Base-by-base conservation (phyloP, 129 eudicot species). In the Centaurea solstitialis region DNA sequence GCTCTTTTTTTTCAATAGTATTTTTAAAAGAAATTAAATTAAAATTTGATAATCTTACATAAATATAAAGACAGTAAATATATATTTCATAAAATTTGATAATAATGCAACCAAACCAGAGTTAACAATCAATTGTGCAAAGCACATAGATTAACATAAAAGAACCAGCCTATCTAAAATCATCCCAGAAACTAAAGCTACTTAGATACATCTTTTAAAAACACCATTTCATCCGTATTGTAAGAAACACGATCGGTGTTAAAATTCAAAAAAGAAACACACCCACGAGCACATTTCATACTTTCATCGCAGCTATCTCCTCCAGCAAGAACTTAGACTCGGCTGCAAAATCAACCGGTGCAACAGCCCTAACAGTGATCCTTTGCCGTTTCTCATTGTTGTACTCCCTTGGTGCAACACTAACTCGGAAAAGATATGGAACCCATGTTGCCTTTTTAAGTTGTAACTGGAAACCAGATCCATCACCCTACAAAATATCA, bases 381-480 rank as follows among this genome's bases (percentile, higher is more conserved):
- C 99, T 87, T 73, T 95, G 99, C 68, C 88, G 82, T 73, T 89
- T 95, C 82, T 95, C 99, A 1, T 83, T 84, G 57, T 89, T 95
- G 80, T 95, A 95, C 85, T 95, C 99, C n/a, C 89, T 82, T 9
- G 83, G 89, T 9, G 82, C 70, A 28, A 95, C 98, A 61, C 96
- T 91, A 24, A 95, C 93, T 28, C 99, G 84, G 70, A 89, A 89
- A 69, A 88, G 85, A 47, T 88, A 83, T 20, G 89, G 91, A 6
- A 84, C 89, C 98, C 99, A 95, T n/a, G 95, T 88, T 1, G 93
- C 98, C 80, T 93, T 91, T 77, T 93, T 95, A 67, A 95, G 82
- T 73, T 91, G 92, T 84, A 77, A 72, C 40, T 88, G 93, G 77
- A 71, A 93, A 28, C 82, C 71, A 57, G 75, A 83, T 30, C 77